Evolutionary conservation across 1,139 yeast genomes (phyloP).

Genomic region (Sugiyamaella xylanicola): DNA sequence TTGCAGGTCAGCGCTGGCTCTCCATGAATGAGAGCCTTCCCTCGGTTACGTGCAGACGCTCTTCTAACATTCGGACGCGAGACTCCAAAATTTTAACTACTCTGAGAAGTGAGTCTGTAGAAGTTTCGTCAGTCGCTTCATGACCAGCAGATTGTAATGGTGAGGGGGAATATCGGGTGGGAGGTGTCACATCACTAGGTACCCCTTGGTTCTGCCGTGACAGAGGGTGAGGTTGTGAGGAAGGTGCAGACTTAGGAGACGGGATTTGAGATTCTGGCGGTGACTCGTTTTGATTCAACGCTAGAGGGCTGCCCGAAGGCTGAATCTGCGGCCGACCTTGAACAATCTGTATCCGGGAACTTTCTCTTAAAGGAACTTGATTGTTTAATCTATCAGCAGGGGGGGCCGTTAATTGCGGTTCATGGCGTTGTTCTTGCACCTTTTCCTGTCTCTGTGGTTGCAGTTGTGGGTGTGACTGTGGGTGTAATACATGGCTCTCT

Average conservation of each 20-base stretch:
- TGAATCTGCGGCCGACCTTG: neutral
- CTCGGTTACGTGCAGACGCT: slow-evolving; percentile 39
- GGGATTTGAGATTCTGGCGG: neutral
- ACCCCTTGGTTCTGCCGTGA: neutral
- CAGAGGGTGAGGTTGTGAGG: slow-evolving; percentile 8
- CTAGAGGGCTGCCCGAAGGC: neutral
- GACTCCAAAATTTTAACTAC: slow-evolving; percentile 36
- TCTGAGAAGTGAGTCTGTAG: slow-evolving; percentile 24
- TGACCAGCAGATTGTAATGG: neutral
- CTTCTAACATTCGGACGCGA: slow-evolving; percentile 39
- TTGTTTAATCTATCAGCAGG: too few relatives aligned
- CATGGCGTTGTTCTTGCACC: neutral
- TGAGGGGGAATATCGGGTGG: neutral
- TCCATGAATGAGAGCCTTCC: slow-evolving; percentile 37
- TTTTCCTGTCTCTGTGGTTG: slow-evolving; percentile 1
- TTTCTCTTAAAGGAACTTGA: too few relatives aligned
- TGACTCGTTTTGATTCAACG: neutral
- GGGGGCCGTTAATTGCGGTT: neutral
- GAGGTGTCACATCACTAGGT: neutral
- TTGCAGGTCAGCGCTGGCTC: slow-evolving; percentile 12
- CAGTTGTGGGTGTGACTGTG: neutral
- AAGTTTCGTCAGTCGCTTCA: neutral
- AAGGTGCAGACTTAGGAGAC: neutral
- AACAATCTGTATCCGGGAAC: too few relatives aligned
- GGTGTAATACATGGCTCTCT: too few relatives aligned